Evolutionary conservation across 1,284 basidiomycete genomes (phyloP), one percentile per base, ranked within the genome.

Genomic region (Lentinula novae-zelandiae): DNA sequence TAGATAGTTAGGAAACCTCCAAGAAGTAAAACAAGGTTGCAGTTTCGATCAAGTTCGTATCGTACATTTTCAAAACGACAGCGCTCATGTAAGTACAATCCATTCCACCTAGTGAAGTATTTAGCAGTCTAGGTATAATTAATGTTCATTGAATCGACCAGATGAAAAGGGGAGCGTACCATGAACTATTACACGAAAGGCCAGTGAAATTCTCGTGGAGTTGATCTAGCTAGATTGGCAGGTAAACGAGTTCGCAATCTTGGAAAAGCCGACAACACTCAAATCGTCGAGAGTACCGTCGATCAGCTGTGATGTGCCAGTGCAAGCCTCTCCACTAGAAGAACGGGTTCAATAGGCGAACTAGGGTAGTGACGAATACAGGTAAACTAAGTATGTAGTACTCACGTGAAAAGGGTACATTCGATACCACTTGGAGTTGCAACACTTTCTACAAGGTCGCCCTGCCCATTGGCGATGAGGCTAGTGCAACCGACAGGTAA

Each of bases 371-470:
- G 13, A 8, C 10, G 31, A 33, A 33, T 6, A 5, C 17, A 6
- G 12, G 33, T 13, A 12, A 22, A 5, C 27, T 17, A 17, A 17
- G 17, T 17, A 17, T 17, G 17, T 17, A 22, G 2, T 27, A 54
- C 22, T n/a, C n/a, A 56, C 54, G 27, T 56, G 42, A 56, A 56
- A 17, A 56, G 54, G 17, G 54, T 56, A 34, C 54, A 56, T 46
- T 46, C 40, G 22, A 56, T 36, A n/a, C 54, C 54, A 42, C 22
- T n/a, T 2, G 54, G 33, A 13, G 42, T 33, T 3, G 20, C 40
- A 36, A 8, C 39, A 36, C 54, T 56, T n/a, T 56, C 6, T 5
- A 56, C 33, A 17, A 46, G 40, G 15, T 56, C 31, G 42, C 22
- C 54, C 27, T 56, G 54, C n/a, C 54, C 54, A 33, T 15, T 20